Evolutionary conservation across 2,329 filamentous ascomycete species (phyloP).

Genomic region (Calycina herbarum): DNA sequence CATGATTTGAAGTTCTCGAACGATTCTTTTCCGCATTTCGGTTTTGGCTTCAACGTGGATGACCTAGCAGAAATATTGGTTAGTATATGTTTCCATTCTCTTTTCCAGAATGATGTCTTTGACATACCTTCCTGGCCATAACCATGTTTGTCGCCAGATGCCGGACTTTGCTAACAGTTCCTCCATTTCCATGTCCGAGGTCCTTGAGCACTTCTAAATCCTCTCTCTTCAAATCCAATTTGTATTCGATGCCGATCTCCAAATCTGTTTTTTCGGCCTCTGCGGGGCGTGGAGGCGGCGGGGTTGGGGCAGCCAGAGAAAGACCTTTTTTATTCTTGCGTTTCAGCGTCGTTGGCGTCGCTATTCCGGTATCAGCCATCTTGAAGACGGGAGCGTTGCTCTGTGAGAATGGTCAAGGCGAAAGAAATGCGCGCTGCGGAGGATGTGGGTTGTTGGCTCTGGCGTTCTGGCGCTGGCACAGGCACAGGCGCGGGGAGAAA

Average conservation of each 20-base stretch:
- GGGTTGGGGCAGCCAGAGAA: slow-evolving; percentile 76
- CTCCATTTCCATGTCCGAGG: slow-evolving; percentile 92
- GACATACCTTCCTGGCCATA: slow-evolving; percentile 91
- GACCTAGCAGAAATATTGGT: slow-evolving; percentile 56
- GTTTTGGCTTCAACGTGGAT: slow-evolving; percentile 98
- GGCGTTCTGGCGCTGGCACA: slow-evolving; percentile 4
- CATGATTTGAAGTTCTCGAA: slow-evolving; percentile 97
- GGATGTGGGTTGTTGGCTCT: not conserved
- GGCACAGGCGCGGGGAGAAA: slow-evolving; percentile 8
- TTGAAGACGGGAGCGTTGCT: slow-evolving; percentile 20
- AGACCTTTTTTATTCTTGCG: slow-evolving; percentile 98
- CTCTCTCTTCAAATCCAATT: slow-evolving; percentile 85
- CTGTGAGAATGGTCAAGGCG: not conserved
- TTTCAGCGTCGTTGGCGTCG: slow-evolving; percentile 83
- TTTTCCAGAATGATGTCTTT: not conserved
- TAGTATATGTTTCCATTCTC: not conserved
- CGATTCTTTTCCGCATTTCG: slow-evolving; percentile 94
- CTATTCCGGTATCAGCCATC: slow-evolving; percentile 58
- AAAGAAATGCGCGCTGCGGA: slow-evolving; percentile 4
- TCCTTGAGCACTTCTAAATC: slow-evolving; percentile 93
- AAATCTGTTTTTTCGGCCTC: slow-evolving; percentile 71
- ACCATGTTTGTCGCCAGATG: slow-evolving; percentile 92
- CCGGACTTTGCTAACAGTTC: slow-evolving; percentile 96
- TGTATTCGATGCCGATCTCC: slow-evolving; percentile 97
- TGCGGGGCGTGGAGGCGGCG: slow-evolving; percentile 70